Conservation (phyloP, 352 stramenopile genomes). For the Plasmopara halstedii region DNA sequence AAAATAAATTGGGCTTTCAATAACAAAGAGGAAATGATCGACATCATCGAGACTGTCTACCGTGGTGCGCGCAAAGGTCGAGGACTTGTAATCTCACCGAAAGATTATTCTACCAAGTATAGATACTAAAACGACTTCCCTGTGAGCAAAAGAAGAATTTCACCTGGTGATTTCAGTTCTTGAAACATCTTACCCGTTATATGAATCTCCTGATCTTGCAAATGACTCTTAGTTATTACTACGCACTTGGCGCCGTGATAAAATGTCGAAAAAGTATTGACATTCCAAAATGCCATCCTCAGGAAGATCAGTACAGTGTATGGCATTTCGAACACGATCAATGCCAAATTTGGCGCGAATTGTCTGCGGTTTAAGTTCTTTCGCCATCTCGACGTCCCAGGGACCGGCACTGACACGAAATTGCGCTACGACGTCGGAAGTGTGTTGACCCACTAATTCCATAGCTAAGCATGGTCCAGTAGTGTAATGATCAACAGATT, state of each 20-base stretch:
- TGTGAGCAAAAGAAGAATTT: too few relatives aligned
- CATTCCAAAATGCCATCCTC: constrained; percentile 88
- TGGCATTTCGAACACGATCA: constrained; percentile 82
- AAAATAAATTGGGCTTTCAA: constrained; percentile 99
- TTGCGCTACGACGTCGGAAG: constrained; percentile 44
- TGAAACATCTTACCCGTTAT: too few relatives aligned
- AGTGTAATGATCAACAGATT: constrained; percentile 86
- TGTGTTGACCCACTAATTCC: constrained; percentile 68
- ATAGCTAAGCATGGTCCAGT: constrained; percentile 86
- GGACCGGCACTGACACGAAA: constrained; percentile 85
- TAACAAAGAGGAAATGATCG: constrained; percentile 98
- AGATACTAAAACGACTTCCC: constrained; percentile 95
- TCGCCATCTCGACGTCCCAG: constrained; percentile 90
- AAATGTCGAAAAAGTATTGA: constrained; percentile 92
- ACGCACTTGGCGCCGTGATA: constrained; percentile 57
- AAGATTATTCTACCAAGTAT: constrained; percentile 99
- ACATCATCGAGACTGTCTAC: constrained; percentile 99
- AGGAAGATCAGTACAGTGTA: constrained; percentile 91
- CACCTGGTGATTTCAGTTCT: too few relatives aligned
- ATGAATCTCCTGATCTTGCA: too few relatives aligned
- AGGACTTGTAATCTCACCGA: constrained; percentile 97
- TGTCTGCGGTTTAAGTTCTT: constrained; percentile 84
- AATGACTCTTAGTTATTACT: not conserved
- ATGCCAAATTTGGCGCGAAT: constrained; percentile 86
- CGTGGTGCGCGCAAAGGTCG: constrained; percentile 94